Conservation (phyloP, 2,329 filamentous ascomycete genomes). For the Aquanectria penicillioides region DNA sequence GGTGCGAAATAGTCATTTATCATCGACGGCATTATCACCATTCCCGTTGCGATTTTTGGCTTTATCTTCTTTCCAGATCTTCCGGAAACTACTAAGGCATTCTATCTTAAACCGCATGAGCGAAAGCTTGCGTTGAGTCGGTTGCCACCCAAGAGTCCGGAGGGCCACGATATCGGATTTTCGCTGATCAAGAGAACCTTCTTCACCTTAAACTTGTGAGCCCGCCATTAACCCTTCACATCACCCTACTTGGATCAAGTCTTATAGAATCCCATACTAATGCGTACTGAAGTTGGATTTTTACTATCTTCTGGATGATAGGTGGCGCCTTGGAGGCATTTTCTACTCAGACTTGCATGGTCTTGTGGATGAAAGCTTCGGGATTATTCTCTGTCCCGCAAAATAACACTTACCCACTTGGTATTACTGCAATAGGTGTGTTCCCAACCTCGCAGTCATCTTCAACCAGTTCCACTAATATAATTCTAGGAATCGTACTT, state of each 20-base stretch:
- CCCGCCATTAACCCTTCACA: too few relatives aligned
- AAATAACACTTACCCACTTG: slow-evolving; percentile 52
- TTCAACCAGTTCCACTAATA: background rate
- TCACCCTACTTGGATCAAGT: too few relatives aligned
- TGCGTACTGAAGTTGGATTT: slow-evolving; percentile 34
- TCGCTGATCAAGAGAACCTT: slow-evolving; percentile 37
- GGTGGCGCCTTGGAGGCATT: slow-evolving; percentile 49
- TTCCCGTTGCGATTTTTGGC: slow-evolving; percentile 63
- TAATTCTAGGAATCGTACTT: slow-evolving; percentile 41
- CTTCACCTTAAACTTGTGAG: slow-evolving; percentile 33
- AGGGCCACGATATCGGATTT: slow-evolving; percentile 35
- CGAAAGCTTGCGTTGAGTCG: slow-evolving; percentile 53
- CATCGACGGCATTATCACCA: slow-evolving; percentile 63
- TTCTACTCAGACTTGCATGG: slow-evolving; percentile 35
- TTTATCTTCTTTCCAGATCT: slow-evolving; percentile 61
- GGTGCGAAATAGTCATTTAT: slow-evolving; percentile 29
- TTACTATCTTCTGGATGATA: slow-evolving; percentile 48
- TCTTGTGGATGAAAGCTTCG: slow-evolving; percentile 43
- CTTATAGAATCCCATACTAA: background rate
- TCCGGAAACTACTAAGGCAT: slow-evolving; percentile 50
- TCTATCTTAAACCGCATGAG: slow-evolving; percentile 47
- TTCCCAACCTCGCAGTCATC: background rate
- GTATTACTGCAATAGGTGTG: slow-evolving; percentile 40
- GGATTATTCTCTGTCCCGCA: slow-evolving; percentile 41
- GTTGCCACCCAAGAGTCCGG: slow-evolving; percentile 40